Base-by-base conservation (phyloP, 164 flowering plant species). In the Tetrastigma voinierianum region DNA sequence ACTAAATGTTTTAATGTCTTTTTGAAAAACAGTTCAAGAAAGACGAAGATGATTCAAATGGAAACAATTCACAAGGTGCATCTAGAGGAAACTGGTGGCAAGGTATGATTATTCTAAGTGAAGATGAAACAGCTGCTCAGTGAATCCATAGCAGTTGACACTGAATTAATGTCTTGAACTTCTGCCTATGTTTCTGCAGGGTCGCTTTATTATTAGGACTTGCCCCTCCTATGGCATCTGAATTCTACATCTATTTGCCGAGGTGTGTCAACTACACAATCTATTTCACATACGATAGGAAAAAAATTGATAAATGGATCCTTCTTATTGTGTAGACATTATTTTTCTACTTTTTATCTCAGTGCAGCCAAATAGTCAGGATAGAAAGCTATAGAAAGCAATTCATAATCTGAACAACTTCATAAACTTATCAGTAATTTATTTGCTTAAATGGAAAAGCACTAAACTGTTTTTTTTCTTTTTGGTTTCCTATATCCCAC, bases 81-180 rank as follows among this genome's bases (percentile, higher is more conserved):
- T 81, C 86, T 1, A 84, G 98, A 77, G 98, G 98, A 67, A 90
- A 92, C 59, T 92, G 96, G 96, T 90, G 93, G 96, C 84, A 90
- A 79, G 96, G 96, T 86, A 80, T 61, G 69, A 58, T 46, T 12
- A 46, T 49, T 64, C 24, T 70, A 59, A 68, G 19, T 43, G 15
- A 21, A 44, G 56, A 10, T 40, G 11, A 44, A 48, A 24, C 17
- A 13, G 20, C 18, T 10, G 51, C 21, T 51, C 9, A 20, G 25
- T 32, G 40, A 7, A 4, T 20, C 25, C 1, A 59, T 15, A 12
- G 48, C 44, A 45, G 4, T 23, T 17, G 45, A 49, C 10, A 49
- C 10, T 20, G n/a, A 44, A 16, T 21, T 64, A 24, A 20, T 6
- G 44, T 53, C 48, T 15, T 16, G 44, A 47, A 21, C 2, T 24